A percentile compares a stretch with the other conserved stretches of the same genome.
These are phyloP conservation scores for Astrothelium macrocarpum DNA, from an alignment of 495 filamentous ascomycete genomes.

Conservation along the genomic window DNA sequence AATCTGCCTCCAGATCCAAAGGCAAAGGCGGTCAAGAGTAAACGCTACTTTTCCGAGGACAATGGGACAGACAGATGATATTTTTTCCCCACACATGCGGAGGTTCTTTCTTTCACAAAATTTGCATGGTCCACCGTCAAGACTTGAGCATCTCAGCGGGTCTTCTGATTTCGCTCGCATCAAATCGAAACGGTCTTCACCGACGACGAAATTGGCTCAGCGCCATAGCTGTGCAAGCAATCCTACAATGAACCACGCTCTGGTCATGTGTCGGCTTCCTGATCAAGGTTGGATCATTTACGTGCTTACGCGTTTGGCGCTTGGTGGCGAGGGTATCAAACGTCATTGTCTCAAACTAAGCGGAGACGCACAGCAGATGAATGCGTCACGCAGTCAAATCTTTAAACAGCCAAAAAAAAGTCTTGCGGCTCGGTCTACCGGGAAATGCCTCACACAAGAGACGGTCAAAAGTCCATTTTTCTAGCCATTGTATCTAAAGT, in stretches of 20 bases:
- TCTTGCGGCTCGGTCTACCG: neutral
- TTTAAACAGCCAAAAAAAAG: neutral
- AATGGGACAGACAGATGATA: conserved; percentile 12
- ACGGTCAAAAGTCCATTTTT: neutral
- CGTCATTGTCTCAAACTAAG: neutral
- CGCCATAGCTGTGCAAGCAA: neutral
- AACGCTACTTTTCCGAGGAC: conserved; percentile 73
- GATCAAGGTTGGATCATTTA: neutral
- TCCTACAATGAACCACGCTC: neutral
- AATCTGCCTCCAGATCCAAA: conserved; percentile 67
- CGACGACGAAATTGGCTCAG: neutral
- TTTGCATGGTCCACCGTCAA: neutral
- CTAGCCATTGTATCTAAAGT: neutral
- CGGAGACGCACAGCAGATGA: neutral
- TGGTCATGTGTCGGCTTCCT: neutral
- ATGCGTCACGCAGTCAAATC: neutral
- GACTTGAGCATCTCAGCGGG: neutral
- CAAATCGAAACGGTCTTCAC: neutral
- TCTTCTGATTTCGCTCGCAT: neutral
- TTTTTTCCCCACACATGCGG: neutral
- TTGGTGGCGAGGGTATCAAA: neutral
- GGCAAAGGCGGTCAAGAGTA: conserved; percentile 57
- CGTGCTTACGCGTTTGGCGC: neutral
- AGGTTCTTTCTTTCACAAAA: neutral
- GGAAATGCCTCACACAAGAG: neutral